Conservation (phyloP, 176 grass and related monocot species). For the Chrysopogon serrulatus region DNA sequence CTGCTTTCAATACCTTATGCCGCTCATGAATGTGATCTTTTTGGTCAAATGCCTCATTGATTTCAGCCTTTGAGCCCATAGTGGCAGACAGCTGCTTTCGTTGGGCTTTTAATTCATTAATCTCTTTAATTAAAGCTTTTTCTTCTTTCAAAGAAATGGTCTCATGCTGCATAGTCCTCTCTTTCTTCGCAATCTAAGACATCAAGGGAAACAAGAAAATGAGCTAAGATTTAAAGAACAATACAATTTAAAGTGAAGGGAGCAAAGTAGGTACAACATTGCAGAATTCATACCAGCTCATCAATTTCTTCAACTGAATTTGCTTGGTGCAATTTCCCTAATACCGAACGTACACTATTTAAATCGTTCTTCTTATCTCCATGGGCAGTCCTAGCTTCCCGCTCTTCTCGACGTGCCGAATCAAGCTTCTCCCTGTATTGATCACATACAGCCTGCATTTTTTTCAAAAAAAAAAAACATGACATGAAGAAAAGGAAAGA, state of each 20-base stretch:
- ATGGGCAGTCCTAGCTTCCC: slow-evolving; percentile 53
- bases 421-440: slow-evolving; percentile 43
- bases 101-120: slow-evolving; percentile 82
- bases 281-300: slow-evolving; percentile 51
- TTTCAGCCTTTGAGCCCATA: slow-evolving; percentile 69
- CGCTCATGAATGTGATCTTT: slow-evolving; percentile 74
- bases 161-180: slow-evolving; percentile 70
- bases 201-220: slow-evolving; percentile 5
- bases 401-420: slow-evolving; percentile 59
- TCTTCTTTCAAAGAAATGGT: slow-evolving; percentile 83
- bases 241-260: not conserved
- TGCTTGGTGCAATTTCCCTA: slow-evolving; percentile 81
- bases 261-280: not conserved
- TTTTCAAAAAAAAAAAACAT: slow-evolving; percentile 17
- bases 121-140: slow-evolving; percentile 76
- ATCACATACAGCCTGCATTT: slow-evolving; percentile 50
- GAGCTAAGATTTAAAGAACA: slow-evolving; percentile 11
- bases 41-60: slow-evolving; percentile 74
- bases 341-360: slow-evolving; percentile 49
- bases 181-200: slow-evolving; percentile 69
- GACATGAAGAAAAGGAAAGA: not conserved
- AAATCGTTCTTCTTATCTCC: slow-evolving; percentile 64
- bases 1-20: slow-evolving; percentile 53
- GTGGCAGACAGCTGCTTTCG: slow-evolving; percentile 56
- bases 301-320: slow-evolving; percentile 95